Evolutionary conservation across 1,284 basidiomycete genomes (phyloP).

Genomic region (Melampsora americana): DNA sequence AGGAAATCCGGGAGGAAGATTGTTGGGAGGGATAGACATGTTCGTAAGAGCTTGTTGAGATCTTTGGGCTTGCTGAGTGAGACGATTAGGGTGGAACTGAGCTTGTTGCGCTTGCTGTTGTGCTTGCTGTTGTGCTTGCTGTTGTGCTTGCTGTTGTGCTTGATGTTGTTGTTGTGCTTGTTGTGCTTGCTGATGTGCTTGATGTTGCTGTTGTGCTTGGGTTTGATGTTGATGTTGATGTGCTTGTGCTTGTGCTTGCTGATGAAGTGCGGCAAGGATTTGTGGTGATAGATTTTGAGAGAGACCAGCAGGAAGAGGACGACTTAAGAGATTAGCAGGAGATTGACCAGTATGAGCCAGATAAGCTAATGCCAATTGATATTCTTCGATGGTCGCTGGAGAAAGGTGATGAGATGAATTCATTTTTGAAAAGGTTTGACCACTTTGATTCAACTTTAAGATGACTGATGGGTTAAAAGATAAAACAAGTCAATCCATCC

Average conservation of each 20-base stretch:
- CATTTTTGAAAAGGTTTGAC: too few species aligned
- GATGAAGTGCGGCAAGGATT: constrained; percentile 19
- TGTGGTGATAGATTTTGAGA: constrained; percentile 26
- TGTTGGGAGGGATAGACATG: not conserved
- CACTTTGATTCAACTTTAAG: too few species aligned
- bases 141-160: constrained; percentile 29
- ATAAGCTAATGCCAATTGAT: constrained; percentile 16
- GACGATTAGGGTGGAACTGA: constrained; percentile 27
- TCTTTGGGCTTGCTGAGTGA: constrained; percentile 29
- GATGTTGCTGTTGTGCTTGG: constrained; percentile 17
- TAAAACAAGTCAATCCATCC: too few species aligned
- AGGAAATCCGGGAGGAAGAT: constrained; percentile 17
- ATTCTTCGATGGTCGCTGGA: not conserved
- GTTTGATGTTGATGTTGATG: constrained; percentile 22
- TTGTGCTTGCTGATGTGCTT: constrained; percentile 21
- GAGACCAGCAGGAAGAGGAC: constrained; percentile 31
- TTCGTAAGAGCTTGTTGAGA: constrained; percentile 7
- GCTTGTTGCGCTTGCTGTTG: constrained; percentile 8
- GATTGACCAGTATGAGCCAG: constrained; percentile 27
- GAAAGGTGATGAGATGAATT: not conserved
- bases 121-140: constrained; percentile 12
- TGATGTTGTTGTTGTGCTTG: constrained; percentile 26
- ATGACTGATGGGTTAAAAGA: too few species aligned
- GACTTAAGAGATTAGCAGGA: constrained; percentile 10
- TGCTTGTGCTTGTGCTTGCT: constrained; percentile 9